phyloP scores from a whole-genome alignment of 352 stramenopile species.

The Phytophthora podocarpi region DNA sequence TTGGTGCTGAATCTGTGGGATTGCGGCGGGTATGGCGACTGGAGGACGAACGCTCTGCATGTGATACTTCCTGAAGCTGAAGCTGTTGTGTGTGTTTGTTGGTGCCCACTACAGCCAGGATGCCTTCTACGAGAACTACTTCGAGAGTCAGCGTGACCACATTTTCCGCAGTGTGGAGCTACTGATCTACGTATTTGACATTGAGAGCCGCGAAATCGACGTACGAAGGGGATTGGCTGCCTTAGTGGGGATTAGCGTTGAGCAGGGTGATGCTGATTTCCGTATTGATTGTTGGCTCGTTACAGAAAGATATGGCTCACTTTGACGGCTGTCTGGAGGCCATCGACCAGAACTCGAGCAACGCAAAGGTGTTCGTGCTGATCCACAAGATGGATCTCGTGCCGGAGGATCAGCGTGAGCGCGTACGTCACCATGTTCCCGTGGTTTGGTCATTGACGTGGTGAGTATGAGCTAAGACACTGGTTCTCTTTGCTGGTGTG shows the following conservation, averaged over 20 bases:
- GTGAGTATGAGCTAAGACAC: neutral
- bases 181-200: constrained; percentile 99
- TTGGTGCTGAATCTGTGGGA: constrained; percentile 99
- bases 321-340: constrained; percentile 98
- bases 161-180: constrained; percentile 99
- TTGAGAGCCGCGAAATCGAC: constrained; percentile 91
- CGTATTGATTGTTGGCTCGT: constrained; percentile 1
- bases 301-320: constrained; percentile 97
- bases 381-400: constrained; percentile 99
- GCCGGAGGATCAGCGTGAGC: constrained; percentile 81
- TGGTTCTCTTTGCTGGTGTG: constrained; percentile 5
- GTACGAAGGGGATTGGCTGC: constrained; percentile 34
- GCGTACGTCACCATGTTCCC: constrained; percentile 42
- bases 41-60: neutral
- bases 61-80: neutral
- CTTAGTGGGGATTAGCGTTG: neutral
- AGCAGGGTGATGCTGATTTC: constrained; percentile 5
- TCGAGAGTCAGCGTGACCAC: constrained; percentile 98
- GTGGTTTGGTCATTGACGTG: neutral
- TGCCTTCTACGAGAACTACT: constrained; percentile 99
- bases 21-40: constrained; percentile 91
- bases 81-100: neutral
- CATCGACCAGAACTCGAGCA: constrained; percentile 98
- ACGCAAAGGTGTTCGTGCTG: constrained; percentile 99
- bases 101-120: constrained; percentile 90